phyloP scores from a whole-genome alignment of 163 green algal species.

The Volvox carteri region DNA sequence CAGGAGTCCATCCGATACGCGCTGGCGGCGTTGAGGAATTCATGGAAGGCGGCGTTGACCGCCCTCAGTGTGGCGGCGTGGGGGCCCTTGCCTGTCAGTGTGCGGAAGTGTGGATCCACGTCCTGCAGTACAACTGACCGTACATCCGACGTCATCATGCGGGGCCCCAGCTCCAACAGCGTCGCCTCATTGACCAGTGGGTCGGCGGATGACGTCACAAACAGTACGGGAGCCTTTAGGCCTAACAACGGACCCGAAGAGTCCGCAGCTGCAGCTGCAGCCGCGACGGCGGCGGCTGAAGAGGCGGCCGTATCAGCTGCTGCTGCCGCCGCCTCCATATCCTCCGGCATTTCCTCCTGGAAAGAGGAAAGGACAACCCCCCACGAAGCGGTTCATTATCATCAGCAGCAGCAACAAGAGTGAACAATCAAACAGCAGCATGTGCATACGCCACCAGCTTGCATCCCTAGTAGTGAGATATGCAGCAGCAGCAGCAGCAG shows the following conservation, averaged over 20 bases:
- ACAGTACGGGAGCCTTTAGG: conserved; percentile 62
- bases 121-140: conserved; percentile 60
- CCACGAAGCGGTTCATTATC: no score
- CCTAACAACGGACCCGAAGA: conserved; percentile 58
- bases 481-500: no score
- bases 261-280: conserved; percentile 7
- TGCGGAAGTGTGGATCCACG: conserved; percentile 32
- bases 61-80: neutral
- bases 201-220: conserved; percentile 53
- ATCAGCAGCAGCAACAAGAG: no score
- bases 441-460: no score
- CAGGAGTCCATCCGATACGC: conserved; percentile 33
- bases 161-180: conserved; percentile 19
- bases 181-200: conserved; percentile 32
- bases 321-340: no score
- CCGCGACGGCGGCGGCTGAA: neutral
- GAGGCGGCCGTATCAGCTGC: no score
- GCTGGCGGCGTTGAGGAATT: neutral
- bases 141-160: conserved; percentile 57
- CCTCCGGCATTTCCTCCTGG: no score
- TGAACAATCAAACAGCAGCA: no score
- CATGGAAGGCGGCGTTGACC: neutral
- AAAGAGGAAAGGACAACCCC: no score
- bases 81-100: conserved; percentile 35
- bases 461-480: no score